phyloP scores from a whole-genome alignment of 257 asterid species.

The Leptodermis oblonga region DNA sequence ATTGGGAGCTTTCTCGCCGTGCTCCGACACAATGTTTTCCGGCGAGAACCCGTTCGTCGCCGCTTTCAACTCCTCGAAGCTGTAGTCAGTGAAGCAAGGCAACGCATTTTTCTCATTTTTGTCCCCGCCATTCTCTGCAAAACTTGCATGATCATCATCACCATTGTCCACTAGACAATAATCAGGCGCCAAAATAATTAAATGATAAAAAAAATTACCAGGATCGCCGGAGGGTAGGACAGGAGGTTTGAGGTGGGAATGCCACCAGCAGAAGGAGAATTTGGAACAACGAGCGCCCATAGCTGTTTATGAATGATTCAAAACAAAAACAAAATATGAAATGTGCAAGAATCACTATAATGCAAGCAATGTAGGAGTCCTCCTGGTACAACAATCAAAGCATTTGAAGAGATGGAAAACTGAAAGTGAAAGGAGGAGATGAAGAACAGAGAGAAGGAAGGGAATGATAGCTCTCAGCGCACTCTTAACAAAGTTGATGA shows the following conservation, averaged over 20 bases:
- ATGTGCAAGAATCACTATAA: neutral
- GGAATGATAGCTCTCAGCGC: constrained; percentile 9
- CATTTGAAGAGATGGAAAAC: neutral
- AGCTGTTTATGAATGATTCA: constrained; percentile 1
- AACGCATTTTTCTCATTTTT: constrained; percentile 32
- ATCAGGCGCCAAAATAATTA: neutral
- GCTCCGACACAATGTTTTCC: constrained; percentile 48
- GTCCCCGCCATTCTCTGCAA: constrained; percentile 39
- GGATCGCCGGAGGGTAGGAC: constrained; percentile 36
- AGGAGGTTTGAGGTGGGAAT: constrained; percentile 38
- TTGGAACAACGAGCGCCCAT: constrained; percentile 56
- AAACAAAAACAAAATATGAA: neutral
- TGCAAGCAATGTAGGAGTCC: neutral
- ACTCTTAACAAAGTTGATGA: constrained; percentile 8
- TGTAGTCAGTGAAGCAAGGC: constrained; percentile 34
- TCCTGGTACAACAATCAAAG: neutral
- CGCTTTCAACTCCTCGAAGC: constrained; percentile 33
- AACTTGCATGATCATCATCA: constrained; percentile 4
- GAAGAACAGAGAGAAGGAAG: neutral
- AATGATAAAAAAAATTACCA: constrained; percentile 19
- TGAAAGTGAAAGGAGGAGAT: neutral
- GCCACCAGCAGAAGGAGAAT: constrained; percentile 48
- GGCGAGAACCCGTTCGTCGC: constrained; percentile 40
- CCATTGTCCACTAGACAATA: neutral
- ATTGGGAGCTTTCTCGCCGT: constrained; percentile 55